These are phyloP conservation scores for Aspergillus fijiensis DNA, from an alignment of 2,329 filamentous ascomycete genomes.

Conservation along the genomic window DNA sequence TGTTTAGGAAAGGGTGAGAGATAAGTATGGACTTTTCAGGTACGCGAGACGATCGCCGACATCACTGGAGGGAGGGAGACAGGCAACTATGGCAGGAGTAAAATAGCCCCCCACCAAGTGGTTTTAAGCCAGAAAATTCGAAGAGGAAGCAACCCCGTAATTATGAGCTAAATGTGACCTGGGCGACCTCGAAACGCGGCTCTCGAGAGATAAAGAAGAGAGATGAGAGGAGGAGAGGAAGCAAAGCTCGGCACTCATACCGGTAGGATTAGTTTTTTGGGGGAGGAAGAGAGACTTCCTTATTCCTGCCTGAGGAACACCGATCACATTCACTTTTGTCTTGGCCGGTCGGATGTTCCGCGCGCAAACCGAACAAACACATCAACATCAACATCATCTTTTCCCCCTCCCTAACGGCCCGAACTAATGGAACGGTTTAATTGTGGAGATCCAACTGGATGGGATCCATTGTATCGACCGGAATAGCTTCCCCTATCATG, in stretches of 20 bases:
- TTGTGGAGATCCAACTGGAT: neutral
- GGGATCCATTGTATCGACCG: too few relatives aligned
- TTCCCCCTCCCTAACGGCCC: neutral
- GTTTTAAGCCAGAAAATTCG: neutral
- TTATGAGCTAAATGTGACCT: neutral
- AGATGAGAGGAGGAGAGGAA: neutral
- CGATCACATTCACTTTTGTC: constrained; percentile 17
- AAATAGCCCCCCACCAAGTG: neutral
- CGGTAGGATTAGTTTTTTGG: neutral
- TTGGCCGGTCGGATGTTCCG: constrained; percentile 7
- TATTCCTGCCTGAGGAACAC: constrained; percentile 6
- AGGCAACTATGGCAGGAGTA: neutral
- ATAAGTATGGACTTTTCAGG: constrained; percentile 8
- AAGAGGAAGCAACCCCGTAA: neutral
- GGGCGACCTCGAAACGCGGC: neutral
- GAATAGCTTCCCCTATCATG: neutral
- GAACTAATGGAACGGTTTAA: neutral
- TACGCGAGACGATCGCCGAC: constrained; percentile 6
- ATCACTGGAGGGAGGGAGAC: constrained; percentile 3
- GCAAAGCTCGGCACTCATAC: neutral
- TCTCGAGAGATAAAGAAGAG: neutral
- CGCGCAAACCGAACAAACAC: constrained; percentile 22
- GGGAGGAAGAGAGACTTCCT: neutral
- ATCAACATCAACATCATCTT: neutral
- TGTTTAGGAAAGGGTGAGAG: neutral